A percentile compares a stretch with the other conserved stretches of the same genome.
These are phyloP conservation scores for Annulohypoxylon stygium DNA, from an alignment of 495 filamentous ascomycete species.

Conservation along the genomic window DNA sequence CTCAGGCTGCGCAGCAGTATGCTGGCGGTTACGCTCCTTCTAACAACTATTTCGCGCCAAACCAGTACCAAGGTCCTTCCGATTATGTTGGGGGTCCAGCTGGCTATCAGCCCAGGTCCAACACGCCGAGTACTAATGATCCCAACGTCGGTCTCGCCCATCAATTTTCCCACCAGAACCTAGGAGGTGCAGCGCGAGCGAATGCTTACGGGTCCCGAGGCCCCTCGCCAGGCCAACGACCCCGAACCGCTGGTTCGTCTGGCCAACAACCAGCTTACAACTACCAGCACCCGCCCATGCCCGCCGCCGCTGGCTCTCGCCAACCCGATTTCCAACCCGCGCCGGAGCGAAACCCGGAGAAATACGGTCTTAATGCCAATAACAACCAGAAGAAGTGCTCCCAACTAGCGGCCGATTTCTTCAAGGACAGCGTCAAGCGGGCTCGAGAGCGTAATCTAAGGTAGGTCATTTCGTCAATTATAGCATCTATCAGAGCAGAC, in stretches of 20 bases:
- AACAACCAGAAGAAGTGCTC: slow-evolving; percentile 83
- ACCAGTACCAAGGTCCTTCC: slow-evolving; percentile 40
- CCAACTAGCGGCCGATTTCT: slow-evolving; percentile 86
- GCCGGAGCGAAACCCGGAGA: slow-evolving; percentile 80
- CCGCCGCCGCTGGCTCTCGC: slow-evolving; percentile 49
- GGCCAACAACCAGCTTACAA: slow-evolving; percentile 70
- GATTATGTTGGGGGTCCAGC: slow-evolving; percentile 42
- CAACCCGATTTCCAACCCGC: slow-evolving; percentile 66
- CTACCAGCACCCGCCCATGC: slow-evolving; percentile 75
- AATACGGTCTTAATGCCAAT: slow-evolving; percentile 71
- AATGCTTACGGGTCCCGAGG: slow-evolving; percentile 77
- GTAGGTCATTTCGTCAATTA: slow-evolving; percentile 60
- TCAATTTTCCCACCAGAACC: slow-evolving; percentile 97
- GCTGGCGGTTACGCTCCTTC: slow-evolving; percentile 62
- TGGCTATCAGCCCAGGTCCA: slow-evolving; percentile 70
- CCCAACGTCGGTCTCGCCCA: slow-evolving; percentile 88
- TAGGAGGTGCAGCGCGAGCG: slow-evolving; percentile 74
- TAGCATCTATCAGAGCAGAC: background rate
- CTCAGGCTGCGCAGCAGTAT: slow-evolving; percentile 60
- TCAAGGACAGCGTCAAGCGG: slow-evolving; percentile 94
- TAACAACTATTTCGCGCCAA: slow-evolving; percentile 75
- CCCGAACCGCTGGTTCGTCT: slow-evolving; percentile 79
- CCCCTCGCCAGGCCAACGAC: slow-evolving; percentile 77
- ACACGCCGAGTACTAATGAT: slow-evolving; percentile 70
- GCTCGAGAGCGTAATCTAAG: slow-evolving; percentile 91